Base-by-base conservation (phyloP, 208 protist species). In the Leishmania tropica region DNA sequence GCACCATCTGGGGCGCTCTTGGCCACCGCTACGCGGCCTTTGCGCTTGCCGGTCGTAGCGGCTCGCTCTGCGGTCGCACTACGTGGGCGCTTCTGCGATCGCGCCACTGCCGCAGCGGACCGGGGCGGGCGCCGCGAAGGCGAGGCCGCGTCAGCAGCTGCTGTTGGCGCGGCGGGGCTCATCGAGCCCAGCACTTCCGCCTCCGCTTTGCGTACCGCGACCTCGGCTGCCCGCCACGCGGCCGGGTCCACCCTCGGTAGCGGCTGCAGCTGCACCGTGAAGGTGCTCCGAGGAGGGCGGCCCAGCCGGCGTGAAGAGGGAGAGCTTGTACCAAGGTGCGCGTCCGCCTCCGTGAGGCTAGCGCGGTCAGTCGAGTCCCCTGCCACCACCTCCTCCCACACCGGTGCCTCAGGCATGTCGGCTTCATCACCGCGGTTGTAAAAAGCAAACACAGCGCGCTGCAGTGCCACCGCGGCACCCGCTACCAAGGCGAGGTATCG, bases 361-460 rank as follows among this genome's bases (percentile, higher is more conserved):
- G 40, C 70, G 70, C 3, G 42, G 45, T 6, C 70, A 31, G 70
- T 74, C 24, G 28, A 47, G 45, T 74, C 70, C 70, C 19, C 21
- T 53, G 21, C 70, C 24, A 4, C 28, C 45, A 7, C 45, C 1
- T 45, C 64, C 21, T 24, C 48, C 42, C 62, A 21, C 64, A 21
- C 45, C n/a, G 54, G 24, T 47, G 37, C 35, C 70, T 40, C 48
- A 7, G 8, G 15, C 31, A 31, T 2, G 71, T 31, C 65, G 51
- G 21, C 54, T 58, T 65, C 51, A 13, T 62, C 51, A 6, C 47
- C 70, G 24, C 75, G 62, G 47, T 45, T 76, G 65, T 83, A 47
- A 75, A 82, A 83, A 31, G 79, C 70, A 47, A 31, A 87, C 3
- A 82, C 81, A n/a, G 85, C 79, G 58, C 85, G 86, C 65, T 86